Base-by-base conservation (phyloP, 2,329 filamentous ascomycete genomes). In the Trichoderma sp. region DNA sequence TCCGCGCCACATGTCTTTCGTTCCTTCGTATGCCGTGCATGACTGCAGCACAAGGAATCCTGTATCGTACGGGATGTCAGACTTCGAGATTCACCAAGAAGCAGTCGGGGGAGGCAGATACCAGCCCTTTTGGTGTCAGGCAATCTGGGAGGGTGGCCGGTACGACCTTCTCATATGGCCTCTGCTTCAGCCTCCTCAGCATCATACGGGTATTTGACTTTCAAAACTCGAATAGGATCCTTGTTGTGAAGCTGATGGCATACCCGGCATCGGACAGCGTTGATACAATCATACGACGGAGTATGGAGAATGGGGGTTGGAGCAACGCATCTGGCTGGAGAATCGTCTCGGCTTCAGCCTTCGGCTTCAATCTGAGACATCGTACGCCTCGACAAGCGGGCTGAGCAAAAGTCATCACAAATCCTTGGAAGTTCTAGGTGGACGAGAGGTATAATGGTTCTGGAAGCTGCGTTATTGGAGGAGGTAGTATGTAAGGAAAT, bases 41-140 rank as follows among this genome's bases (percentile, higher is more conserved):
- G 28, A 2, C 43, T 30, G 14, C 44, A 12, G 45, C 55, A 59
- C 26, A n/a, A 21, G 12, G n/a, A 47, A 59, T 39, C 56, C 44
- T 59, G 41, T 34, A 39, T 26, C 26, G 3, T 50, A 39, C 9
- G n/a, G 19, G 19, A 58, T 59, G 44, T 59, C 55, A 41, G 56
- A 50, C 44, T 59, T 28, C 5, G 19, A 7, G n/a, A 9, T 30
- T n/a, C 10, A 41, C 5, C 7, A 7, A 48, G 21, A 24, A 14
- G 9, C 4, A 39, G 39, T 19, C 2, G 9, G 10, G n/a, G 19
- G 19, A 15, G 17, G 26, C 0, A 55, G 28, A 39, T 39, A 48
- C 44, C 24, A 3, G 34, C 17, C 14, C n/a, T 48, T n/a, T n/a
- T 48, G n/a, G 28, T 19, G 7, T 19, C 1, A 26, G 39, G 7